Base-by-base conservation (phyloP, 2,329 filamentous ascomycete genomes). In the Tolypocladium inflatum region DNA sequence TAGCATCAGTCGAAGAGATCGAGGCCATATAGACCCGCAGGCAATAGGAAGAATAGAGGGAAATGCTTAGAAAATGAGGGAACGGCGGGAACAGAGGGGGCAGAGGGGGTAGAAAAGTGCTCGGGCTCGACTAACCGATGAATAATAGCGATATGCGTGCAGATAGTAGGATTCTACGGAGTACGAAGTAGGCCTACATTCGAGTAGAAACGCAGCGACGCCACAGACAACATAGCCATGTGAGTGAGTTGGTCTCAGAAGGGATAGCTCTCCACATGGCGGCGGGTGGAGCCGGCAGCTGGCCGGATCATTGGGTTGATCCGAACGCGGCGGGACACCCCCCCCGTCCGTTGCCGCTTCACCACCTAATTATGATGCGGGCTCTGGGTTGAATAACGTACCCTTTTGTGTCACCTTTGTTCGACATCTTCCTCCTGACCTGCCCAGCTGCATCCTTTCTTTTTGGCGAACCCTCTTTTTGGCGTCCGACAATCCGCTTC, bases 311-410 rank as follows among this genome's bases (percentile, higher is more conserved):
- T 42, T 30, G 10, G 50, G 50, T 54, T 57, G 48, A 35, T 54
- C 55, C 55, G 55, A 42, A 45, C 55, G 55, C 55, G 50, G 48
- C 55, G 55, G 55, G 57, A 62, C 60, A 58, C 15, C 1, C 48
- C 45, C n/a, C 45, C 48, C 48, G 7, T 35, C 35, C 52, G 19
- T 42, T 42, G 39, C 39, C n/a, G 48, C 48, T 35, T 51, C 48
- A 35, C 30, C 48, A 51, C 30, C 48, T 45, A 60, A 57, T 56
- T 33, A 58, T 30, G 50, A 59, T 57, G 58, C 45, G 52, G 51
- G 45, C 35, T 37, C 53, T 33, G 52, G 35, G 52, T 30, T 51
- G 42, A 48, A 50, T 23, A n/a, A n/a, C n/a, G n/a, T n/a, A 19
- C 55, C 52, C 55, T 57, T 52, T 43, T 41, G 56, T 57, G 51